These are phyloP conservation scores for Ramaria sp. DNA, from an alignment of 768 basidiomycete species.

Conservation along the genomic window DNA sequence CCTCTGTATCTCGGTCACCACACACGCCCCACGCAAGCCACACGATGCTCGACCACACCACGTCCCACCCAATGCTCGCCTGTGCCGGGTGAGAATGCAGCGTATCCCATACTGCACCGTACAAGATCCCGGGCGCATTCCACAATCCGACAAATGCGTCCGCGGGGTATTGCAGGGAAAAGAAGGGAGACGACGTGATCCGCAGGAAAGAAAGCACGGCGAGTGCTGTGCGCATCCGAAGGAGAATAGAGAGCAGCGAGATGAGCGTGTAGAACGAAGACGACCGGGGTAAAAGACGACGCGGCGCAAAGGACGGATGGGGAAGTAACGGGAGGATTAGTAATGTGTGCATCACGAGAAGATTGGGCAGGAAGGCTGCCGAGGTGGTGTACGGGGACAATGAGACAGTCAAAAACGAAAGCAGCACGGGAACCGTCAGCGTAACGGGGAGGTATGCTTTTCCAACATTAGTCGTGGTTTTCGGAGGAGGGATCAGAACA, in stretches of 20 bases:
- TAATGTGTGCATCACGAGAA: slow-evolving; percentile 50
- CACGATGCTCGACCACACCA: slow-evolving; percentile 38
- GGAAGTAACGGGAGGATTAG: slow-evolving; percentile 42
- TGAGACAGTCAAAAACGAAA: slow-evolving; percentile 35
- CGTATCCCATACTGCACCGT: slow-evolving; percentile 23
- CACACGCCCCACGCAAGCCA: neutral
- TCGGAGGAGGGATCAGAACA: slow-evolving; percentile 23
- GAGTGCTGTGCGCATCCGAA: slow-evolving; percentile 27
- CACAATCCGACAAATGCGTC: neutral
- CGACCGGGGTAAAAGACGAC: slow-evolving; percentile 16
- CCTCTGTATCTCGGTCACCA: neutral
- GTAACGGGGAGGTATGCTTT: slow-evolving; percentile 14
- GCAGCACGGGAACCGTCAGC: slow-evolving; percentile 33
- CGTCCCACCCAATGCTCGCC: slow-evolving; percentile 54
- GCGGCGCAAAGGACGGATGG: slow-evolving; percentile 7
- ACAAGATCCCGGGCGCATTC: slow-evolving; percentile 15
- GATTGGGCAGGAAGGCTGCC: slow-evolving; percentile 43
- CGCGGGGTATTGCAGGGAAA: neutral
- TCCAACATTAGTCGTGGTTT: neutral
- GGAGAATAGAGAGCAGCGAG: slow-evolving; percentile 20
- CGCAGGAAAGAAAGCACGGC: slow-evolving; percentile 17
- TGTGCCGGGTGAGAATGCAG: slow-evolving; percentile 49
- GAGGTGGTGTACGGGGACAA: slow-evolving; percentile 32
- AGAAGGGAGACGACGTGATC: slow-evolving; percentile 1
- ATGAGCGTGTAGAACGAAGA: slow-evolving; percentile 29